These are phyloP conservation scores for Bonia amplexicaulis DNA, from an alignment of 176 grass and related monocot genomes.

Conservation along the genomic window DNA sequence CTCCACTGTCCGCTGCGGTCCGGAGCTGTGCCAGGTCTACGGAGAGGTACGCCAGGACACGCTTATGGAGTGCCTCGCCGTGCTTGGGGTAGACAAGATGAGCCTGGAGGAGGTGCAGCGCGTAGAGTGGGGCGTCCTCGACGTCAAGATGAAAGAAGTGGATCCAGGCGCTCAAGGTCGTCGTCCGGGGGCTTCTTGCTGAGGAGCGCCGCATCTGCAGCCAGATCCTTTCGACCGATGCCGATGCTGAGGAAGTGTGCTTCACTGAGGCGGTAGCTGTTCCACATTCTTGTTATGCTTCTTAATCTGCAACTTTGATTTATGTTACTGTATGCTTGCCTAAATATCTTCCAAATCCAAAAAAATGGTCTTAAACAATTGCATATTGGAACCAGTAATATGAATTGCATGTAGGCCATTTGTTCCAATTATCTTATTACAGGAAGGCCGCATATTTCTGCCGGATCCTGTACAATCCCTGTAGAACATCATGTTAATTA, in stretches of 20 bases:
- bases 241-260: conserved; percentile 64
- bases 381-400: not conserved
- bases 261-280: conserved; percentile 62
- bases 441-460: not conserved
- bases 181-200: conserved; percentile 43
- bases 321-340: not conserved
- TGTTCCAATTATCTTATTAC: not conserved
- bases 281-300: too few relatives aligned
- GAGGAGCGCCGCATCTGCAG: conserved; percentile 70
- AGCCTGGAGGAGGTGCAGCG: conserved; percentile 83
- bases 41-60: conserved; percentile 61
- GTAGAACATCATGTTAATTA: not conserved
- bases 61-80: conserved; percentile 62
- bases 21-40: conserved; percentile 79
- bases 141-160: conserved; percentile 94
- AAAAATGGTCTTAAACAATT: not conserved
- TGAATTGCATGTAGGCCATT: not conserved
- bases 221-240: conserved; percentile 44
- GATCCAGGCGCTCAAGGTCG: conserved; percentile 73
- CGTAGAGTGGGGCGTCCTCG: conserved; percentile 68
- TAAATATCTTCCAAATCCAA: not conserved
- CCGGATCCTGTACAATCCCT: not conserved
- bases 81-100: conserved; percentile 72
- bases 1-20: too few relatives aligned
- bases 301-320: conserved; percentile 11